A percentile compares a stretch with the other conserved stretches of the same genome.
phyloP scores from a whole-genome alignment of 2,329 filamentous ascomycete genomes.

The Cordyceps javanica region DNA sequence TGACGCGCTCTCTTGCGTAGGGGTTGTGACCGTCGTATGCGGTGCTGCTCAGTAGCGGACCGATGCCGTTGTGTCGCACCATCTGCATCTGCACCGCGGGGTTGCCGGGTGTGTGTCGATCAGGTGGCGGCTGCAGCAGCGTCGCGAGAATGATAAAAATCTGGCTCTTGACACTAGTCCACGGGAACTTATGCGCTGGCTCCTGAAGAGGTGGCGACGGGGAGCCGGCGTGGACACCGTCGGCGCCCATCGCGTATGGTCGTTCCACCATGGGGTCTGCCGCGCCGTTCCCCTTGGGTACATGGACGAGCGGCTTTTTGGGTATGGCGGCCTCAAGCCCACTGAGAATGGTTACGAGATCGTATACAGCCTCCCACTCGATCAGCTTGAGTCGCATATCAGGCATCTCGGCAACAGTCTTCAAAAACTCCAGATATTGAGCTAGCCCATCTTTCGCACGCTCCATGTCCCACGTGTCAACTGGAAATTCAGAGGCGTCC shows the following conservation, averaged over 20 bases:
- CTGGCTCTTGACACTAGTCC: slow-evolving; percentile 79
- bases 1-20: slow-evolving; percentile 86
- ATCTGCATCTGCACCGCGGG: slow-evolving; percentile 83
- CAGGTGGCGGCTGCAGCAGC: slow-evolving; percentile 74
- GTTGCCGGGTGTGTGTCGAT: slow-evolving; percentile 55
- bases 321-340: slow-evolving; percentile 84
- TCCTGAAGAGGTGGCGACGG: slow-evolving; percentile 49
- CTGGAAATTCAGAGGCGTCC: slow-evolving; percentile 80
- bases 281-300: slow-evolving; percentile 26
- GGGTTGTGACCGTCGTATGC: slow-evolving; percentile 89
- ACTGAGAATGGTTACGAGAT: slow-evolving; percentile 79
- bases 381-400: slow-evolving; percentile 80
- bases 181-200: slow-evolving; percentile 57
- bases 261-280: slow-evolving; percentile 50
- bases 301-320: slow-evolving; percentile 62
- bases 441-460: slow-evolving; percentile 90
- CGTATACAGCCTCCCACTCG: slow-evolving; percentile 86
- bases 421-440: slow-evolving; percentile 91
- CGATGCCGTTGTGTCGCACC: slow-evolving; percentile 75
- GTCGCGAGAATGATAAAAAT: slow-evolving; percentile 86
- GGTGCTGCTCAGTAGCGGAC: slow-evolving; percentile 83
- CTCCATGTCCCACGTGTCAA: slow-evolving; percentile 97
- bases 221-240: slow-evolving; percentile 30
- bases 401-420: slow-evolving; percentile 77
- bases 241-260: slow-evolving; percentile 44